phyloP scores from a whole-genome alignment of 1,284 basidiomycete species.

The Hypsizygus ulmarius region DNA sequence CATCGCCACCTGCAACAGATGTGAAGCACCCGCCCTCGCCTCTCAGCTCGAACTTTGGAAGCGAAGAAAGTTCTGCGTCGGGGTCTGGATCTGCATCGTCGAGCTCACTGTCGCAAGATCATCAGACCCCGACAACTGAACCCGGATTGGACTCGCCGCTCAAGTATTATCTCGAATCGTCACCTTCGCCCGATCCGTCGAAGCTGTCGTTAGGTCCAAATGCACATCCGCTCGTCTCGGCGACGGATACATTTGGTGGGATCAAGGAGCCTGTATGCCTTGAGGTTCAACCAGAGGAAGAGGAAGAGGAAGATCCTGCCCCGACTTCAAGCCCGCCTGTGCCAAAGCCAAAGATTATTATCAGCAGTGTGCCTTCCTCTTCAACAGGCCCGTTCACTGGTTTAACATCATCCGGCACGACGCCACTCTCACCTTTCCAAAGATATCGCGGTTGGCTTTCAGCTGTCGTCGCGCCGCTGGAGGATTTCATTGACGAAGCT shows the following conservation, averaged over 20 bases:
- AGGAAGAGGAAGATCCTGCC: conserved; percentile 25
- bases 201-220: conserved; percentile 19
- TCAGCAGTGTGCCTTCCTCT: conserved; percentile 22
- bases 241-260: conserved; percentile 40
- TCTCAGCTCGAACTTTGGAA: conserved; percentile 41
- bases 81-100: conserved; percentile 36
- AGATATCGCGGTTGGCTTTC: conserved; percentile 55
- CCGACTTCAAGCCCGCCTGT: conserved; percentile 15
- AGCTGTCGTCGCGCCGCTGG: conserved; percentile 57
- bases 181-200: conserved; percentile 24
- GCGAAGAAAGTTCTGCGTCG: conserved; percentile 35
- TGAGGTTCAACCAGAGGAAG: conserved; percentile 16
- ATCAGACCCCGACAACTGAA: conserved; percentile 38
- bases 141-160: conserved; percentile 31
- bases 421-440: conserved; percentile 39
- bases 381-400: conserved; percentile 15
- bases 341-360: conserved; percentile 32
- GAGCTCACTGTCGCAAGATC: conserved; percentile 34
- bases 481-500: conserved; percentile 59
- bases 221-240: conserved; percentile 30
- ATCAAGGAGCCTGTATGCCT: conserved; percentile 19
- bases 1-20: conserved; percentile 16
- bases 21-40: conserved; percentile 37
- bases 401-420: conserved; percentile 20
- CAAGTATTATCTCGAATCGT: conserved; percentile 31